Evolutionary conservation across 2,329 filamentous ascomycete species (phyloP), one percentile per base, ranked within the genome.

Genomic region (Blumeria hordei): DNA sequence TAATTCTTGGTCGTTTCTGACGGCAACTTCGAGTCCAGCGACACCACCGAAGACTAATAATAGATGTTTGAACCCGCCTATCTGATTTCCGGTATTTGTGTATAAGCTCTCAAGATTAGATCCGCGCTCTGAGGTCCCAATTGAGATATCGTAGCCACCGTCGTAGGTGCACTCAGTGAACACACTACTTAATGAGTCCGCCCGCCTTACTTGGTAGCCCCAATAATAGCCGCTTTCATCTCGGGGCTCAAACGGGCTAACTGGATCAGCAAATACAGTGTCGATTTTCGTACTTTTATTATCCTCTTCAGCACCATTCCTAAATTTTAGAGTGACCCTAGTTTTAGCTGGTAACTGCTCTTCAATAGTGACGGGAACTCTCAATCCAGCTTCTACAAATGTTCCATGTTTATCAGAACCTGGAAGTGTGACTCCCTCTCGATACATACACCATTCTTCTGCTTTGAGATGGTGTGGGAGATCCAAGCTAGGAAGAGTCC

Each of bases 141-240:
- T 79, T 61, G 80, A 85, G 56, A 88, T 61, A 67, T 93, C 85
- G 67, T 94, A 94, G 11, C 87, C 87, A 49, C 77, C 78, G 55
- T 84, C 78, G 64, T 77, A 87, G 0, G 78, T 74, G 60, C 78
- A 81, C 65, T 88, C 85, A 3, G 85, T 88, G 63, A 90, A 88
- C 7, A 93, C 78, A 5, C 74, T 70, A 5, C 83, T 83, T 5
- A 94, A 73, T 2, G 77, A 81, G 4, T 67, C 63, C 37, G 80
- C 80, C 58, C 74, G 77, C 32, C 87, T 77, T 3, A 88, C 78
- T 8, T 71, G 74, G 66, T 83, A 94, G 49, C 87, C 87, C 86
- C 87, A 94, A 69, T 88, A 93, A 67, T 87, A 92, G 0, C 87
- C 87, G 1, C 72, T 77, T 59, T 88, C 78, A 54, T 83, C 81